Evolutionary conservation across 352 stramenopile species (phyloP), one percentile per base, ranked within the genome.

Genomic region (Pythium oligandrum): DNA sequence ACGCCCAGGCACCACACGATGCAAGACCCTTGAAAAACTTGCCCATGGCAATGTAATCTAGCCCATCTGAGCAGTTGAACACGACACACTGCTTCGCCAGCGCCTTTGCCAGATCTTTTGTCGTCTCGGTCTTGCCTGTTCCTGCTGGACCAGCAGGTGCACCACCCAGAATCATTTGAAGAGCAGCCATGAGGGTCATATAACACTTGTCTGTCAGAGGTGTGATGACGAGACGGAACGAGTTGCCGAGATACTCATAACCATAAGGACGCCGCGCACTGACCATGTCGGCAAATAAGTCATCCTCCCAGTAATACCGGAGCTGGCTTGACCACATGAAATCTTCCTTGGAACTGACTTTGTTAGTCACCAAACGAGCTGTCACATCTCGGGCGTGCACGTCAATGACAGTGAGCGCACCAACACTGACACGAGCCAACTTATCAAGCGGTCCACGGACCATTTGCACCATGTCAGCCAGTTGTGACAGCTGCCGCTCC

Each of bases 171-270:
- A 93, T 97, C 90, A 98, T 97, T 56, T 98, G 93, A 30, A 98
- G 57, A 1, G 93, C 93, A 7, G 90, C 90, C 93, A 98, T 98
- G 17, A 98, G 70, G 8, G 93, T 98, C 66, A 97, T 82, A 64
- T 98, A 98, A 66, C 93, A 98, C 52, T 97, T 98, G 57, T 98
- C 93, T 3, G 93, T 98, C 5, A 98, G 57, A 26, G 93, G 93
- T 1, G 93, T 98, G 67, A 98, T 98, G 5, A 98, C 93, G 26
- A 98, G 68, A 0, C 93, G 85, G 50, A 97, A 97, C 10, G 85
- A 96, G 70, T 98, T 98, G 1, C 93, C 93, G 0, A 98, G 67
- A 50, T 98, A 98, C 63, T 98, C 93, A 62, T 98, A 98, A 8
- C 88, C 93, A 49, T 98, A 98, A 11, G 87, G 78, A 8, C 93